Conservation (phyloP, 1,139 yeast genomes). For the Geotrichum fermentans region DNA sequence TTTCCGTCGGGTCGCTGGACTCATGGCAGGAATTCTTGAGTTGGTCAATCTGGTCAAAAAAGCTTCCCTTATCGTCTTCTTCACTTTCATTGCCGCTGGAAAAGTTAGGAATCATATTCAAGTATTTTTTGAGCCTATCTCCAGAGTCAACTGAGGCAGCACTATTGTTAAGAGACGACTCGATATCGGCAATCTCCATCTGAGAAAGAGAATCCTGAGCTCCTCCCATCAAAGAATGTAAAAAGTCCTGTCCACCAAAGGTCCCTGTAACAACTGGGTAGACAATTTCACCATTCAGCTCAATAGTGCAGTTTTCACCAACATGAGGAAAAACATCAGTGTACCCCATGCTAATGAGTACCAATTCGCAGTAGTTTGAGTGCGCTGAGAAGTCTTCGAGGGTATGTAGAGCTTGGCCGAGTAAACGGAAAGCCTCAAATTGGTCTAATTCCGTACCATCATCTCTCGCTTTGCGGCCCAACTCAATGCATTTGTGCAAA, state of each 20-base stretch:
- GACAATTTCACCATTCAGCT: constrained; percentile 26
- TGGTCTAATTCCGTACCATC: constrained; percentile 16
- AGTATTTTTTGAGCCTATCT: constrained; percentile 16
- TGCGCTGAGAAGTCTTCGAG: constrained; percentile 30
- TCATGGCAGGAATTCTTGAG: background rate
- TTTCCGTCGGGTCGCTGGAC: constrained; percentile 15
- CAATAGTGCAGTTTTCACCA: constrained; percentile 26
- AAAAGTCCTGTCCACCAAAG: constrained; percentile 30
- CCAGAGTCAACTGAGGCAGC: constrained; percentile 4
- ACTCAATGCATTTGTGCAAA: constrained; percentile 24
- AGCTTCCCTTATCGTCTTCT: constrained; percentile 1
- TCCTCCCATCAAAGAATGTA: constrained; percentile 29
- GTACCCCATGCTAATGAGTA: constrained; percentile 27
- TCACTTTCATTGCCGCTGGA: background rate
- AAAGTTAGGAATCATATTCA: constrained; percentile 19
- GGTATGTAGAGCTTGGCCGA: constrained; percentile 30
- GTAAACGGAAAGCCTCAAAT: constrained; percentile 27
- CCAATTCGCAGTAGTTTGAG: constrained; percentile 27
- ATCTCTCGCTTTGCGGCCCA: constrained; percentile 24
- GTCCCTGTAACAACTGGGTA: constrained; percentile 32
- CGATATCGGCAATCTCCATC: constrained; percentile 25
- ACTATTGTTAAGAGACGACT: constrained; percentile 19
- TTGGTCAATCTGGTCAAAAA: constrained; percentile 9
- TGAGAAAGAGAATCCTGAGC: constrained; percentile 30
- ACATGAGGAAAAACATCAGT: constrained; percentile 30